phyloP scores from a whole-genome alignment of 2,329 filamentous ascomycete genomes.

The Colletotrichum higginsianum region DNA sequence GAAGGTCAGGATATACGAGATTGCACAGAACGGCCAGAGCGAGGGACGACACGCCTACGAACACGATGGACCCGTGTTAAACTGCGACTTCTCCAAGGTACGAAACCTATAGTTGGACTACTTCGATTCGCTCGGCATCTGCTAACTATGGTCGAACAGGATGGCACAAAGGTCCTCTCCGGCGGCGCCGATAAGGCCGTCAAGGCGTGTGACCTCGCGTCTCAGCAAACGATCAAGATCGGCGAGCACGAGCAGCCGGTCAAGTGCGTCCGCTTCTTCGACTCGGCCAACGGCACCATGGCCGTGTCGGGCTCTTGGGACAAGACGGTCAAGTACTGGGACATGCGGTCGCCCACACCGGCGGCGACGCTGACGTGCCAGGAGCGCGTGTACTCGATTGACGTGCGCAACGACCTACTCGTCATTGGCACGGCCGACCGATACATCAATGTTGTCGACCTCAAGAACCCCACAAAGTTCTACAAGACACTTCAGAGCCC shows the following conservation, averaged over 20 bases:
- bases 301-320: slow-evolving; percentile 95
- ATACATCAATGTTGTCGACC: slow-evolving; percentile 95
- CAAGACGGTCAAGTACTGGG: slow-evolving; percentile 93
- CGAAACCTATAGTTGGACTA: slow-evolving; percentile 47
- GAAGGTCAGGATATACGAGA: slow-evolving; percentile 97
- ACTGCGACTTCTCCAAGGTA: slow-evolving; percentile 91
- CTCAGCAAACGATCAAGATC: slow-evolving; percentile 78
- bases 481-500: slow-evolving; percentile 98
- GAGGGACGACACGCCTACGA: slow-evolving; percentile 90
- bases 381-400: slow-evolving; percentile 91
- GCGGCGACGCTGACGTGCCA: slow-evolving; percentile 77
- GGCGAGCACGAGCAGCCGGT: slow-evolving; percentile 90
- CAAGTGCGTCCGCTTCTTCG: slow-evolving; percentile 83
- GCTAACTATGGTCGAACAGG: slow-evolving; percentile 65
- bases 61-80: slow-evolving; percentile 87
- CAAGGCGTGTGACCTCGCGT: slow-evolving; percentile 86
- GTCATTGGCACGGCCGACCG: slow-evolving; percentile 95
- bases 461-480: slow-evolving; percentile 88
- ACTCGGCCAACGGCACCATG: slow-evolving; percentile 80
- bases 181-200: slow-evolving; percentile 93
- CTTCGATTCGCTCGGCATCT: slow-evolving; percentile 13
- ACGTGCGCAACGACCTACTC: slow-evolving; percentile 88
- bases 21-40: slow-evolving; percentile 82
- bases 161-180: slow-evolving; percentile 90
- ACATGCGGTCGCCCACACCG: slow-evolving; percentile 77